Conservation (phyloP, 805 yeast genomes). For the Metschnikowia noctiluminum region DNA sequence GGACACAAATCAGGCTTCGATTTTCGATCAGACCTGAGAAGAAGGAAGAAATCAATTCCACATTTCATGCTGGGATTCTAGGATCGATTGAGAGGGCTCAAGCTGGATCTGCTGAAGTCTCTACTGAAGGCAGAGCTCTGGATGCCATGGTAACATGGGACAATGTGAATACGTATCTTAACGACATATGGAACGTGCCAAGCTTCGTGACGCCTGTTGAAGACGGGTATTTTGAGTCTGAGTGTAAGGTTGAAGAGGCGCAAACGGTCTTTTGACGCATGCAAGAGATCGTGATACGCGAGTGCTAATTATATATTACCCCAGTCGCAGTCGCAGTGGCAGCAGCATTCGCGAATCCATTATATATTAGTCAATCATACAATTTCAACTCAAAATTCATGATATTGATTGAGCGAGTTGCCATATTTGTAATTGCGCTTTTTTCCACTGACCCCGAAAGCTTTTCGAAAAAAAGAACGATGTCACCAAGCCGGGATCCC, state of each 20-base stretch:
- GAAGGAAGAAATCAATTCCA: neutral
- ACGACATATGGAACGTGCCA: slow-evolving; percentile 6
- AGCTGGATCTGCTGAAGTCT: neutral
- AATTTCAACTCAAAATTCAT: too few relatives aligned
- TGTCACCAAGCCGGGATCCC: too few relatives aligned
- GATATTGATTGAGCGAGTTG: too few relatives aligned
- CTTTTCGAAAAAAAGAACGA: too few relatives aligned
- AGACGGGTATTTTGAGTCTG: neutral
- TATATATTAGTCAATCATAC: too few relatives aligned
- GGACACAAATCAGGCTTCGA: slow-evolving; percentile 35
- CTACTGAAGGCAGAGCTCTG: neutral
- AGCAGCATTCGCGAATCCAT: too few relatives aligned
- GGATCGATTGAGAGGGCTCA: slow-evolving; percentile 3
- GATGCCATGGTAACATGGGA: neutral
- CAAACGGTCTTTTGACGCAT: too few relatives aligned
- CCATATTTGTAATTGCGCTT: too few relatives aligned
- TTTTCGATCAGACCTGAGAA: slow-evolving; percentile 19
- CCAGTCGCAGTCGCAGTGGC: too few relatives aligned
- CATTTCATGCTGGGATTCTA: slow-evolving; percentile 7
- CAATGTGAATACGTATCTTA: slow-evolving; percentile 3
- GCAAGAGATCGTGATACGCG: too few relatives aligned
- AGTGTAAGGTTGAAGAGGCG: neutral
- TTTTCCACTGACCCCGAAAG: too few relatives aligned
- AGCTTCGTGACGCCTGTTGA: neutral
- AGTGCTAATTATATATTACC: too few relatives aligned